Conservation (phyloP, 192 early-diverging fungal species). For the Coemansia sp. region DNA sequence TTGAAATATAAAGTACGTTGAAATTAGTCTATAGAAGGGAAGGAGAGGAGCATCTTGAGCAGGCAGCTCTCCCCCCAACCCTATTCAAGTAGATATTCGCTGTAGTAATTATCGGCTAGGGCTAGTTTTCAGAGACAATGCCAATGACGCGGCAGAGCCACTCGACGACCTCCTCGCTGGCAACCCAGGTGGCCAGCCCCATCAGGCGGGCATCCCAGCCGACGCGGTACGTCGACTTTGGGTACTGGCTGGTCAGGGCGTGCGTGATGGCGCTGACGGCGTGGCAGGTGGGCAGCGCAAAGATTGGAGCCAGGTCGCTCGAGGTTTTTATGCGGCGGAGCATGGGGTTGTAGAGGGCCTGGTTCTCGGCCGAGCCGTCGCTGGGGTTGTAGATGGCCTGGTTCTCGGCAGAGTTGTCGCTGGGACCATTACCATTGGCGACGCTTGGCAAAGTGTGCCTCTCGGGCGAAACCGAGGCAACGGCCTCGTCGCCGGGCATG, state of each 20-base stretch:
- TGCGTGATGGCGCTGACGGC: slow-evolving; percentile 50
- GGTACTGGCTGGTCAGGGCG: slow-evolving; percentile 52
- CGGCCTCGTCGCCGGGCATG: slow-evolving; percentile 51
- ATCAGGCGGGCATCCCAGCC: slow-evolving; percentile 58
- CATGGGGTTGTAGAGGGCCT: slow-evolving; percentile 45
- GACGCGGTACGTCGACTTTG: slow-evolving; percentile 57
- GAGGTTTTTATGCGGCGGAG: slow-evolving; percentile 48
- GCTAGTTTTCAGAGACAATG: slow-evolving; percentile 47
- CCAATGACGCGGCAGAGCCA: slow-evolving; percentile 56
- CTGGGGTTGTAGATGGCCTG: too few species aligned
- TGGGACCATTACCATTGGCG: too few species aligned
- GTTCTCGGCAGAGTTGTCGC: too few species aligned
- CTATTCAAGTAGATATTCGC: too few species aligned
- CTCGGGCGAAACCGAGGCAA: slow-evolving; percentile 35
- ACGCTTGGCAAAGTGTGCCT: too few species aligned
- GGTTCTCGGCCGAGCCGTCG: slow-evolving; percentile 10
- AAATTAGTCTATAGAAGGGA: not conserved
- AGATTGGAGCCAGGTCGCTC: slow-evolving; percentile 47
- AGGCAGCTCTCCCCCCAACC: too few species aligned
- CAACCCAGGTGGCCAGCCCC: slow-evolving; percentile 42
- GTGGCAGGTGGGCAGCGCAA: slow-evolving; percentile 54
- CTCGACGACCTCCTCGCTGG: slow-evolving; percentile 53
- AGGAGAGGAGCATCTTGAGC: not conserved
- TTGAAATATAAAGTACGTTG: not conserved
- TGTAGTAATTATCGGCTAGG: not conserved